A percentile compares a stretch with the other conserved stretches of the same genome.
Evolutionary conservation across 176 grass and related monocot species (phyloP).

Genomic region (Tillandsia leiboldiana): DNA sequence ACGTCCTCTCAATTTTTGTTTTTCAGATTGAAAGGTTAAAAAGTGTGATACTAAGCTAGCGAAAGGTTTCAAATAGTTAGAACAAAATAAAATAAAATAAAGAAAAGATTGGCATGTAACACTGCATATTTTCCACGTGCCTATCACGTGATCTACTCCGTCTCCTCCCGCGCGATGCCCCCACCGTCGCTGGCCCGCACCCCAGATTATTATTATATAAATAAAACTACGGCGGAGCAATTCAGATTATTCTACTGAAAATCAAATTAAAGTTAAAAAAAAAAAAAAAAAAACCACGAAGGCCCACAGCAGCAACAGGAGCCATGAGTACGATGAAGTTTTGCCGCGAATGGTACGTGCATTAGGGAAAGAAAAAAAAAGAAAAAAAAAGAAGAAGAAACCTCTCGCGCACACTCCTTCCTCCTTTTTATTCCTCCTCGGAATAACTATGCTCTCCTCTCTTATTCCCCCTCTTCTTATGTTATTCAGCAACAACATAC

Average conservation of each 20-base stretch:
- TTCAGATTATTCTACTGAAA: neutral
- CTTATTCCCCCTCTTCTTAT: neutral
- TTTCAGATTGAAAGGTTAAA: no score
- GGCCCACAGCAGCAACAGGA: neutral
- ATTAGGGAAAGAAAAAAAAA: no score
- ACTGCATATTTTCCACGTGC: neutral
- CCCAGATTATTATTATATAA: no score
- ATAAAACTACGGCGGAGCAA: no score
- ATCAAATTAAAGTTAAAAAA: neutral
- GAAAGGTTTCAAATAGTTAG: no score
- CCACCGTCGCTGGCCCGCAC: neutral
- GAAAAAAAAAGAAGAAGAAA: no score
- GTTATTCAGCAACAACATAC: slow-evolving; percentile 61
- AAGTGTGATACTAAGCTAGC: no score
- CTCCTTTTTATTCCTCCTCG: neutral
- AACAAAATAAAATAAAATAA: neutral
- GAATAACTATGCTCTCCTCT: neutral
- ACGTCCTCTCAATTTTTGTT: no score
- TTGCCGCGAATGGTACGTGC: slow-evolving; percentile 46
- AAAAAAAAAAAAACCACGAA: neutral
- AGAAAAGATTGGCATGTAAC: neutral
- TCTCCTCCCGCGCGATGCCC: neutral
- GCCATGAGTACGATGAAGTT: slow-evolving; percentile 54
- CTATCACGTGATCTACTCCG: slow-evolving; percentile 1
- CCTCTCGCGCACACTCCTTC: neutral